Percentiles rank a stretch among this genome's conserved stretches.
Evolutionary conservation across 2,329 filamentous ascomycete species (phyloP).

Genomic region (Fusarium virguliforme): DNA sequence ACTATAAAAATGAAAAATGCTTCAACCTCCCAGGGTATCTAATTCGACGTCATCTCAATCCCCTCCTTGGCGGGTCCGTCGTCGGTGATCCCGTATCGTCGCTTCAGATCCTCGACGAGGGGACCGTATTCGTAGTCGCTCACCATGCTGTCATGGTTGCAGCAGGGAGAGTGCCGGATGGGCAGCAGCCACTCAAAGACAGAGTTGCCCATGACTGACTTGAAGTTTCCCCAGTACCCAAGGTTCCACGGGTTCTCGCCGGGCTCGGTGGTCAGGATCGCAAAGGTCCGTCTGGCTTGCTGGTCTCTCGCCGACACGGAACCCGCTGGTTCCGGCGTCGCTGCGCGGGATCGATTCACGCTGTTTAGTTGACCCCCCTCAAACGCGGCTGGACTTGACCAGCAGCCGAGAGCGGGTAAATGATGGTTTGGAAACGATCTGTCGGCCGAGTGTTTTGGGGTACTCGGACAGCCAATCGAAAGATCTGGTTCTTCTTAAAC

Average conservation of each 20-base stretch:
- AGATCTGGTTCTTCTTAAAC: constrained; percentile 74
- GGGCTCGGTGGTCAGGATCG: constrained; percentile 80
- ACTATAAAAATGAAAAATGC: neutral
- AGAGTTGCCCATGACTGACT: constrained; percentile 82
- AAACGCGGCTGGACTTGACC: constrained; percentile 23
- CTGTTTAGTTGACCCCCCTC: constrained; percentile 17
- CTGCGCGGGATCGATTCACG: constrained; percentile 31
- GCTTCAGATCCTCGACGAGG: constrained; percentile 71
- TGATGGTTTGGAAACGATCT: constrained; percentile 67
- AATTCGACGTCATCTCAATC: constrained; percentile 41
- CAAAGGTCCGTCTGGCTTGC: constrained; percentile 78
- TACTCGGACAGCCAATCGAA: constrained; percentile 82
- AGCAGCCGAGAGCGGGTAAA: constrained; percentile 68
- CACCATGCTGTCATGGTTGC: constrained; percentile 74
- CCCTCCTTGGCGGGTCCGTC: constrained; percentile 27
- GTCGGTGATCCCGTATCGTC: constrained; percentile 53
- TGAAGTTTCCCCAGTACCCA: constrained; percentile 79
- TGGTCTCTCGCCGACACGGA: constrained; percentile 57
- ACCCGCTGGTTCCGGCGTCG: constrained; percentile 24
- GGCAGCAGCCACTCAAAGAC: constrained; percentile 87
- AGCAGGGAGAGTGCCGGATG: constrained; percentile 81
- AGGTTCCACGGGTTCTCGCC: constrained; percentile 92
- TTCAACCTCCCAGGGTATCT: constrained; percentile 40
- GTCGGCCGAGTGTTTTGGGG: constrained; percentile 65
- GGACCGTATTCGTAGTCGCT: constrained; percentile 80